Percentiles rank a stretch among this genome's conserved stretches.
These are phyloP conservation scores for Purshia tridentata DNA, from an alignment of 306 rosid species.

Conservation along the genomic window DNA sequence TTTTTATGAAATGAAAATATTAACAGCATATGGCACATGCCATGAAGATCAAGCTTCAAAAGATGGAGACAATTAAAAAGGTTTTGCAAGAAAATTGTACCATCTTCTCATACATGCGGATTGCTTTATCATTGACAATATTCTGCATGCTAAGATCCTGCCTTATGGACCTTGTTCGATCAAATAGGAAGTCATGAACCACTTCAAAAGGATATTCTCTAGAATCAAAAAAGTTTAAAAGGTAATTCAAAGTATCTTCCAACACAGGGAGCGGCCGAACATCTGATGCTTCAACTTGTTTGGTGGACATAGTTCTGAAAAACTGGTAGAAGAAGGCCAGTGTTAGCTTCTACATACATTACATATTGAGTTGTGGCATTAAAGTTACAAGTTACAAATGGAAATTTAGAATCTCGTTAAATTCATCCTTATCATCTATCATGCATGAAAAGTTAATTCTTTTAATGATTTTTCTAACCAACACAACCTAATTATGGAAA, in stretches of 20 bases:
- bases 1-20: neutral
- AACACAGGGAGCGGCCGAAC: conserved; percentile 73
- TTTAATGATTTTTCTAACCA: neutral
- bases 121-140: conserved; percentile 54
- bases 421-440: neutral
- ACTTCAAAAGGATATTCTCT: conserved; percentile 68
- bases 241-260: conserved; percentile 67
- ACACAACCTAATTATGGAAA: neutral
- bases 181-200: conserved; percentile 79
- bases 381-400: neutral
- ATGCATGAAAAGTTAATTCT: neutral
- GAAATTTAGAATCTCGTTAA: neutral
- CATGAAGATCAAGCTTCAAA: conserved; percentile 12
- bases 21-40: conserved; percentile 9
- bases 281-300: conserved; percentile 61
- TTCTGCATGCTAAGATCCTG: conserved; percentile 92
- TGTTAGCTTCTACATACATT: conserved; percentile 16
- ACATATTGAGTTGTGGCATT: neutral
- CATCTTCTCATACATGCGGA: conserved; percentile 74
- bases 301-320: conserved; percentile 78
- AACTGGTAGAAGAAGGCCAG: conserved; percentile 48
- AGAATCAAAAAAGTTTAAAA: conserved; percentile 56
- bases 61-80: conserved; percentile 1
- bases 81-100: conserved; percentile 40
- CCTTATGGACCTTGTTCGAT: conserved; percentile 89